Base-by-base conservation (phyloP, 371 early-diverging fungal genomes). In the Mortierella polycephala region DNA sequence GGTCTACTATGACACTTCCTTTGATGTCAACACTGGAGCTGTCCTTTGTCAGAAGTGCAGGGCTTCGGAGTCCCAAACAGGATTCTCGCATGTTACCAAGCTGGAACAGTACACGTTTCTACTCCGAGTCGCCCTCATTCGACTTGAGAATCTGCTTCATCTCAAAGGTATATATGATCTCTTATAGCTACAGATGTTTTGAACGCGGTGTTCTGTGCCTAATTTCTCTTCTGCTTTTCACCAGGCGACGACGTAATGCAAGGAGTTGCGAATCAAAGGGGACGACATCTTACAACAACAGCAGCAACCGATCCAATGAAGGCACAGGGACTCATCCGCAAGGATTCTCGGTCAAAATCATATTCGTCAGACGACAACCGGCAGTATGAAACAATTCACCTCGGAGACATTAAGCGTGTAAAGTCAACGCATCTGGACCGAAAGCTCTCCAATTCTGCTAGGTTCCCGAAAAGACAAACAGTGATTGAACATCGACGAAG, bases 21-120 rank as follows among this genome's bases (percentile, higher is more conserved):
- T 87, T 57, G 85, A 88, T 71, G 10, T 64, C 47, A 71, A 58
- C 20, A 76, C 67, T 16, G 86, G 76, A 14, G 69, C 56, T 42
- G 80, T 90, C 14, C 83, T 71, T 57, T 94, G 89, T 67, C 83
- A 81, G 64, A 55, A 91, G 89, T 68, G 87, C 85, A 56, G 83
- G 77, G 81, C 74, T 68, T 86, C 71, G 20, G 88, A 67, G 7
- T 73, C 82, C 7, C 52, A 61, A 16, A 81, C 82, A 11, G 93
- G 86, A 44, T 92, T 95, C 56, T 86, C 89, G 69, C 85, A 87
- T 67, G 91, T 96, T 6, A 90, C 96, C n/a, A 92, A 93, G 71
- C 86, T 98, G 13, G 89, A 95, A 62, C 96, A 97, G 77, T 98
- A 95, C 70, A 91, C 94, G 13, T 96, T 95, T 70, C 77, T 97